Conservation (phyloP, 441 rosid species). For the Rhodomyrtus psidioides region DNA sequence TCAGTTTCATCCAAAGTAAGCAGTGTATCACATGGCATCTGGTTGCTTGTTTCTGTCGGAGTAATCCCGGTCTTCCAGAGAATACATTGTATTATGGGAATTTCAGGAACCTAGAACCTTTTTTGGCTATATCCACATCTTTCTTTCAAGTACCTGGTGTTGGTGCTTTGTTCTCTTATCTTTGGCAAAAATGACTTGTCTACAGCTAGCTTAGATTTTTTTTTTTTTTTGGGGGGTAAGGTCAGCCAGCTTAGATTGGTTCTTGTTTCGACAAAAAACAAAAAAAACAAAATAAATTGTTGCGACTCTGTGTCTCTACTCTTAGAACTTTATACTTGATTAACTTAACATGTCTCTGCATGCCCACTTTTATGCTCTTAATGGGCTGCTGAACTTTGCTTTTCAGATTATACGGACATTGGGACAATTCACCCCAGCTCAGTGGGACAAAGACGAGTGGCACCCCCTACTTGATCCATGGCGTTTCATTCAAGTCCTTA, state of each 20-base stretch:
- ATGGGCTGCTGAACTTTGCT: not conserved
- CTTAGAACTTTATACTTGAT: not conserved
- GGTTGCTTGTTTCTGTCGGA: not conserved
- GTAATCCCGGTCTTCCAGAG: not conserved
- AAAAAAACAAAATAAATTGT: not conserved
- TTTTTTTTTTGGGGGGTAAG: too few species aligned
- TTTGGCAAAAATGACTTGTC: not conserved
- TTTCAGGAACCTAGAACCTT: not conserved
- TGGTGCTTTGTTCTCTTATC: not conserved
- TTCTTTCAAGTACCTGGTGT: not conserved
- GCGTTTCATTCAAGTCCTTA: conserved; percentile 97
- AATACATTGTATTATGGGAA: not conserved
- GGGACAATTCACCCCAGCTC: conserved; percentile 98
- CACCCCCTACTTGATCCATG: conserved; percentile 96
- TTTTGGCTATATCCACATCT: not conserved
- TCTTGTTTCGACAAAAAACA: too few species aligned
- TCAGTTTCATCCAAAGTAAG: not conserved
- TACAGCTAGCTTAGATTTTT: not conserved
- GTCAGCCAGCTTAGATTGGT: not conserved
- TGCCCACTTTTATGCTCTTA: not conserved
- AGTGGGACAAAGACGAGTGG: conserved; percentile 99
- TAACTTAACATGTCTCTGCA: not conserved
- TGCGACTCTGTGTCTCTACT: not conserved
- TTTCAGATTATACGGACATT: conserved; percentile 80
- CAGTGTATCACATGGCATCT: not conserved